phyloP scores from a whole-genome alignment of 345 rosid genomes.

The Atalantia buxifolia region DNA sequence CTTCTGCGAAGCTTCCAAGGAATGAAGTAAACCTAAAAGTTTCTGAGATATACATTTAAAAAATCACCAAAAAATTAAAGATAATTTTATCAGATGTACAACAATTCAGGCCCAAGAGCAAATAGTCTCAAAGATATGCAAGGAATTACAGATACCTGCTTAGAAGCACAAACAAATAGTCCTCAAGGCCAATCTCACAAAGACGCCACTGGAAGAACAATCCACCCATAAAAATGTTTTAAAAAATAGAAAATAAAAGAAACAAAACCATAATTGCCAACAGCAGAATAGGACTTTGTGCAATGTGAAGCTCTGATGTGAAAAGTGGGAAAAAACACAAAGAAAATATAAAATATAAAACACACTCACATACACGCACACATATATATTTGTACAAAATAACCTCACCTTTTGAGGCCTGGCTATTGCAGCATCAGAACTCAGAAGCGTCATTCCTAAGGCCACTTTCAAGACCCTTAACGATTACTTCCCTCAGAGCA shows the following conservation, averaged over 20 bases:
- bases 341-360: too few species aligned
- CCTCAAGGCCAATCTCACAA: slow-evolving; percentile 96
- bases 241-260: neutral
- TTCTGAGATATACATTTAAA: neutral
- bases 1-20: neutral
- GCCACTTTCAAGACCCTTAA: slow-evolving; percentile 88
- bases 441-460: slow-evolving; percentile 95
- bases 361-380: neutral
- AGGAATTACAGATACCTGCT: slow-evolving; percentile 60
- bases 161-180: slow-evolving; percentile 84
- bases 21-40: neutral
- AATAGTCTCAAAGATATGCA: slow-evolving; percentile 8
- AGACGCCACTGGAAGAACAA: slow-evolving; percentile 79
- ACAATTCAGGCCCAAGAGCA: neutral
- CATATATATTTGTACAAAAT: neutral
- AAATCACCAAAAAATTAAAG: neutral
- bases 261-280: neutral
- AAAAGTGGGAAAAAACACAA: neutral
- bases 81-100: neutral
- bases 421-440: slow-evolving; percentile 90
- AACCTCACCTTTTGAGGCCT: slow-evolving; percentile 83
- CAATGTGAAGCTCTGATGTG: slow-evolving; percentile 7
- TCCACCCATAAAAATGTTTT: neutral
- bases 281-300: slow-evolving; percentile 10
- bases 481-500: slow-evolving; percentile 58